These are phyloP conservation scores for Fraxinus nigra DNA, from an alignment of 305 asterid species.

Conservation along the genomic window DNA sequence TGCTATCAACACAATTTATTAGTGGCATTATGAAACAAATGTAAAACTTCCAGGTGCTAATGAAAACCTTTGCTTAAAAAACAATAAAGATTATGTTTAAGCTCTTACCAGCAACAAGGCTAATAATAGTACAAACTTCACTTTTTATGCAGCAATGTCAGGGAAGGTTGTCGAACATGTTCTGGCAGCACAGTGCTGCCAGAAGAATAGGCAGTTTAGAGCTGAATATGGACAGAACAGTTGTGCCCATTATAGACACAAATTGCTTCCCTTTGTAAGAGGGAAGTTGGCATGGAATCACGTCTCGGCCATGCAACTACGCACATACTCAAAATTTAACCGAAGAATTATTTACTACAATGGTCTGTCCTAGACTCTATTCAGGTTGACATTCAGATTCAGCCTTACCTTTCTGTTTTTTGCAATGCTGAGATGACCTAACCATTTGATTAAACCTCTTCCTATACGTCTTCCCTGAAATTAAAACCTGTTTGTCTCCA, in stretches of 20 bases:
- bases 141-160: constrained; percentile 85
- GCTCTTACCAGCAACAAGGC: constrained; percentile 33
- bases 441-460: constrained; percentile 28
- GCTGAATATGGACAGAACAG: constrained; percentile 57
- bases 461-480: background rate
- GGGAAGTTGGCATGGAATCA: constrained; percentile 80
- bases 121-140: constrained; percentile 53
- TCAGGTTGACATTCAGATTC: constrained; percentile 72
- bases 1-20: background rate
- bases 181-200: constrained; percentile 95
- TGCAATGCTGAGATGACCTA: constrained; percentile 30
- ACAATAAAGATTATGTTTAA: constrained; percentile 21
- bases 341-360: constrained; percentile 81
- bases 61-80: constrained; percentile 16
- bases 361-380: constrained; percentile 98
- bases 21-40: constrained; percentile 17
- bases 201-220: constrained; percentile 84
- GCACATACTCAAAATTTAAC: constrained; percentile 61
- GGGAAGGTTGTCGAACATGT: constrained; percentile 92
- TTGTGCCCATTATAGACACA: constrained; percentile 62
- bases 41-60: constrained; percentile 5
- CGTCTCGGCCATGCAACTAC: constrained; percentile 66
- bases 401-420: constrained; percentile 28
- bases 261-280: constrained; percentile 58
- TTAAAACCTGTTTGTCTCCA: background rate